Percentiles rank a stretch among this genome's conserved stretches.
phyloP scores from a whole-genome alignment of 2,329 filamentous ascomycete species.

The Colletotrichum salicis region DNA sequence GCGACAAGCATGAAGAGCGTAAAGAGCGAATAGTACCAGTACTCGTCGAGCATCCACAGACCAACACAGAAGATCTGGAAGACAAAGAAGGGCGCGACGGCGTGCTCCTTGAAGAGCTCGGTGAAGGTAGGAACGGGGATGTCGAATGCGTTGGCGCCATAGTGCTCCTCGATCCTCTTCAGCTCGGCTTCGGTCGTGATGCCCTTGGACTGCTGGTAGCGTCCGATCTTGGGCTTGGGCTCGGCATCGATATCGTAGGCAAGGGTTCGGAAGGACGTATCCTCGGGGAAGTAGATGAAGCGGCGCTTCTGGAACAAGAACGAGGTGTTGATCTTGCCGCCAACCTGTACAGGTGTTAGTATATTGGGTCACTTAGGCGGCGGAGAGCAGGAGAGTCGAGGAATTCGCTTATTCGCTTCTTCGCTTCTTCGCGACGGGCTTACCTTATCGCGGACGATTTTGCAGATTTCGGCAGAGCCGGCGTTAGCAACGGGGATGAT shows the following conservation, averaged over 20 bases:
- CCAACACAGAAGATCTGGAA: constrained; percentile 99
- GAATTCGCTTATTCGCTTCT: neutral
- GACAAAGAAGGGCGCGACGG: constrained; percentile 98
- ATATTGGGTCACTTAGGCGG: neutral
- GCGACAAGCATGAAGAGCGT: constrained; percentile 98
- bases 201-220: constrained; percentile 84
- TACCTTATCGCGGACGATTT: constrained; percentile 76
- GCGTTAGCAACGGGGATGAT: constrained; percentile 91
- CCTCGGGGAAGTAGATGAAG: constrained; percentile 82
- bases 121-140: constrained; percentile 96
- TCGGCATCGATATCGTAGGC: constrained; percentile 85
- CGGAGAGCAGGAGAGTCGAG: neutral
- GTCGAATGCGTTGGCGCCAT: constrained; percentile 95
- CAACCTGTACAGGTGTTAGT: constrained; percentile 59
- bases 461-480: constrained; percentile 87
- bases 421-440: neutral
- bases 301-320: constrained; percentile 99
- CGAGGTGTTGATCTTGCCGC: constrained; percentile 79
- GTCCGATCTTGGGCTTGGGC: constrained; percentile 80
- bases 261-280: constrained; percentile 82
- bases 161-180: constrained; percentile 85
- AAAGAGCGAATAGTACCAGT: constrained; percentile 99
- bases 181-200: constrained; percentile 80
- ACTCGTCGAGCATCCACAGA: constrained; percentile 98
- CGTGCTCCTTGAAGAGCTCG: constrained; percentile 97